Evolutionary conservation across 352 stramenopile species (phyloP).

Genomic region (Phytophthora meadii): DNA sequence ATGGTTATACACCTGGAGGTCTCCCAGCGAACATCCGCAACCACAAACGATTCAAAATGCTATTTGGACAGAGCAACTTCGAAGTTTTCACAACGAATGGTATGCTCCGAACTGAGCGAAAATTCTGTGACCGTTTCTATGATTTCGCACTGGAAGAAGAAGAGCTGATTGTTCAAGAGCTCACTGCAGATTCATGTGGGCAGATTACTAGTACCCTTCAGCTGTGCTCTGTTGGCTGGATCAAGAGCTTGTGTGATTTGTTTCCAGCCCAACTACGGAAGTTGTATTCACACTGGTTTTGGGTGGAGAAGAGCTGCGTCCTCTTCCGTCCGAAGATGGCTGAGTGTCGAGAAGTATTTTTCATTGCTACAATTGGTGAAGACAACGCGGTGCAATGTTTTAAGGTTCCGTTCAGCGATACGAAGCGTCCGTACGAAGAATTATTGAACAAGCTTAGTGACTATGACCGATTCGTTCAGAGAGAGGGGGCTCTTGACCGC

Average conservation of each 20-base stretch:
- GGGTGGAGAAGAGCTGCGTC: constrained; percentile 49
- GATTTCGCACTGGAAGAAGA: constrained; percentile 39
- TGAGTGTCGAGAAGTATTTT: constrained; percentile 27
- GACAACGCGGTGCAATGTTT: constrained; percentile 24
- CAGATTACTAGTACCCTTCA: constrained; percentile 33
- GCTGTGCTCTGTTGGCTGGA: constrained; percentile 40
- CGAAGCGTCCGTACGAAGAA: constrained; percentile 7
- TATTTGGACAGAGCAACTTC: constrained; percentile 63
- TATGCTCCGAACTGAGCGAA: constrained; percentile 39
- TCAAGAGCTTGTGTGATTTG: constrained; percentile 11
- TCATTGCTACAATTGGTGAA: constrained; percentile 29
- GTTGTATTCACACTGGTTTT: constrained; percentile 63
- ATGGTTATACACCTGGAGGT: constrained; percentile 47
- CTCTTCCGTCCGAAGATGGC: constrained; percentile 39
- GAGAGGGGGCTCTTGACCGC: constrained; percentile 2
- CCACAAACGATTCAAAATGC: constrained; percentile 33
- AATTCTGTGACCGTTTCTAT: constrained; percentile 38
- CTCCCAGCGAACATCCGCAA: constrained; percentile 46
- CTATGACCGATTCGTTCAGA: constrained; percentile 40
- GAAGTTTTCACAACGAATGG: constrained; percentile 45
- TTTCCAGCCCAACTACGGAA: constrained; percentile 39
- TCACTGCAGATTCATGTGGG: constrained; percentile 6
- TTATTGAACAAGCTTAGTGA: constrained; percentile 14
- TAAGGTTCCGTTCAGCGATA: constrained; percentile 45
- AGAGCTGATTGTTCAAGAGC: constrained; percentile 49